Conservation (phyloP, 73 alveolate species). For the Urostyla sp. region DNA sequence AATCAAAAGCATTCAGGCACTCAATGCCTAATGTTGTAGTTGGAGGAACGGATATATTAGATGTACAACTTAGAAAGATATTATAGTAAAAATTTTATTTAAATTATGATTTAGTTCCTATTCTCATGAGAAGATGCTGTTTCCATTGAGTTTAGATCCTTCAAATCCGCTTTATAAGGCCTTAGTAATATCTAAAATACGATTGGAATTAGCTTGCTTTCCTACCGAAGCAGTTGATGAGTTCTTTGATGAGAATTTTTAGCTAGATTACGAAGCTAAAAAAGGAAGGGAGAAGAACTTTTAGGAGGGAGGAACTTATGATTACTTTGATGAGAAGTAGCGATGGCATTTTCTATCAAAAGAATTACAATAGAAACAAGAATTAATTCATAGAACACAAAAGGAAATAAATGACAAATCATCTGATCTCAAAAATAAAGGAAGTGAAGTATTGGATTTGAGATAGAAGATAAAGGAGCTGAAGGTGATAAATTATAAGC, state of each 20-base stretch:
- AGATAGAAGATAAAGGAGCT: conserved; percentile 93
- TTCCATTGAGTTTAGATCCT: conserved; percentile 51
- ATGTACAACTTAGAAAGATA: conserved; percentile 64
- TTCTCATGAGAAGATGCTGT: conserved; percentile 55
- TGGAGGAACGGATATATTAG: conserved; percentile 89
- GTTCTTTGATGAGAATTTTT: conserved; percentile 39
- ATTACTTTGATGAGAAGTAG: conserved; percentile 82
- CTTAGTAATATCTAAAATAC: conserved; percentile 53
- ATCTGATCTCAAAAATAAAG: conserved; percentile 92
- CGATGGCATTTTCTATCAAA: conserved; percentile 97
- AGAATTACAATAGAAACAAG: conserved; percentile 96
- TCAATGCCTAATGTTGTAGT: conserved; percentile 97
- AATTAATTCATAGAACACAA: conserved; percentile 95
- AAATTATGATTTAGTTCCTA: not conserved
- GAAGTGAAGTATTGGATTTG: conserved; percentile 95
- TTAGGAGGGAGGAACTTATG: conserved; percentile 49
- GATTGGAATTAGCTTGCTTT: conserved; percentile 62
- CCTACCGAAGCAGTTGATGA: conserved; percentile 70
- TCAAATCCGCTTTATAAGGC: conserved; percentile 39
- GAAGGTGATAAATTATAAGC: conserved; percentile 90
- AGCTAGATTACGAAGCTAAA: conserved; percentile 8
- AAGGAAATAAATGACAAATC: conserved; percentile 97
- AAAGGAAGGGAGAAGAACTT: conserved; percentile 27
- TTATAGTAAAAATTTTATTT: conserved; percentile 18
- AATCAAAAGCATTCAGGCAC: conserved; percentile 82